Evolutionary conservation across 176 grass and related monocot genomes (phyloP), one percentile per base, ranked within the genome.

Genomic region (Hordeum marinum): DNA sequence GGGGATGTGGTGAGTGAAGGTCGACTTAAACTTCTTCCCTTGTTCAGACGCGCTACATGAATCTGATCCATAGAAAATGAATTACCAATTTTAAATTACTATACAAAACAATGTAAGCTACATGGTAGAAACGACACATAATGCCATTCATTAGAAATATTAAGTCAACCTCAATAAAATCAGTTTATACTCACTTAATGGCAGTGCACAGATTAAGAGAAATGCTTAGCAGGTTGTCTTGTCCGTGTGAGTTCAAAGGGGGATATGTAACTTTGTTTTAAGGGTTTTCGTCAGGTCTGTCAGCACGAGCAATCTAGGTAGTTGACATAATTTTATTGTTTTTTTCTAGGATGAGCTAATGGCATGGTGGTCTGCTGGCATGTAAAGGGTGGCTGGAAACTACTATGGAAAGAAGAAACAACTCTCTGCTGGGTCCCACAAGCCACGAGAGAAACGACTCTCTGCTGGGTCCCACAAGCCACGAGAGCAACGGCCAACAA

Each of bases 351-450:
- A 95, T 77, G 95, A 98, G 68, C 83, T 95, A 61, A 95, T 86
- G 87, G 87, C 91, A 63, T 98, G 95, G 95, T 93, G 87, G 84
- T 91, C 78, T 87, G 78, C 95, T 70, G 84, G 82, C 20, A 72
- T 68, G 37, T 29, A 29, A 93, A 88, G 77, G 85, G 83, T 63
- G 89, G 86, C 32, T 85, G 85, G 79, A 85, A 86, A 78, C 65
- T 93, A 42, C 92, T 91, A 5, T 91, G 87, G 45, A 80, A 62
- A 58, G 87, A 95, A n/a, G n/a, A n/a, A n/a, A n/a, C n/a, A n/a
- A n/a, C n/a, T n/a, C n/a, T n/a, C n/a, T n/a, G n/a, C n/a, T n/a
- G n/a, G n/a, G n/a, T n/a, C n/a, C n/a, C n/a, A n/a, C n/a, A n/a
- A n/a, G n/a, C n/a, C n/a, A n/a, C n/a, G n/a, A n/a, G n/a, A n/a